phyloP scores from a whole-genome alignment of 1,139 yeast species.

The Candida pseudoviswanathii region DNA sequence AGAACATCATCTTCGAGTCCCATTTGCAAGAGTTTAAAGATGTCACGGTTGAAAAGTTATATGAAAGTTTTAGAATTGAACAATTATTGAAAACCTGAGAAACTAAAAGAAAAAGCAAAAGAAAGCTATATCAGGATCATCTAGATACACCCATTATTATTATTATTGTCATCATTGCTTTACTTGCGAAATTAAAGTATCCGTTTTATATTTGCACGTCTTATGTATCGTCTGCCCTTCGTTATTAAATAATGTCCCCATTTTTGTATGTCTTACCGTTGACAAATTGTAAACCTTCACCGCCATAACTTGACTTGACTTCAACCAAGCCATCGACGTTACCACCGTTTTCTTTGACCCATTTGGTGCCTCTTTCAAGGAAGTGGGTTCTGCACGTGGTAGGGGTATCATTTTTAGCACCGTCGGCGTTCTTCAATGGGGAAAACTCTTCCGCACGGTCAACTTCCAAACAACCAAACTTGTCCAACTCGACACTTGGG shows the following conservation, averaged over 20 bases:
- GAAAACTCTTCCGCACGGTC: constrained; percentile 84
- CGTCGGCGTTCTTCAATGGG: constrained; percentile 90
- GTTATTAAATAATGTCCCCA: constrained; percentile 37
- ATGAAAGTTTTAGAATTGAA: constrained; percentile 58
- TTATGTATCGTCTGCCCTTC: not conserved
- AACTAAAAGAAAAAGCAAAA: not conserved
- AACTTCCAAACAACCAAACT: constrained; percentile 93
- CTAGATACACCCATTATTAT: not conserved
- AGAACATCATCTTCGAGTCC: constrained; percentile 62
- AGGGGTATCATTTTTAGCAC: constrained; percentile 81
- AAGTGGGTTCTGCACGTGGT: constrained; percentile 73
- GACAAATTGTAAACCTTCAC: constrained; percentile 74
- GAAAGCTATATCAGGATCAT: not conserved
- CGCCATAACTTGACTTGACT: constrained; percentile 76
- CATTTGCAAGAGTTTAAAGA: constrained; percentile 72
- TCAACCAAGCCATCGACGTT: constrained; percentile 67
- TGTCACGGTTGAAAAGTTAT: constrained; percentile 57
- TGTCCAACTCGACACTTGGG: constrained; percentile 69
- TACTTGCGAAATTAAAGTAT: not conserved
- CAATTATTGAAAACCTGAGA: constrained; percentile 13
- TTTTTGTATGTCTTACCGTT: constrained; percentile 52
- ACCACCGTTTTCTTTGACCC: constrained; percentile 73
- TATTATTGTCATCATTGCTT: not conserved
- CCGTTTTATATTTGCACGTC: not conserved
- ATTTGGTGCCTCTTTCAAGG: constrained; percentile 69